Percentiles rank a stretch among this genome's conserved stretches.
Conservation (phyloP, 2,329 filamentous ascomycete species). For the Salinomyces thailandicus region DNA sequence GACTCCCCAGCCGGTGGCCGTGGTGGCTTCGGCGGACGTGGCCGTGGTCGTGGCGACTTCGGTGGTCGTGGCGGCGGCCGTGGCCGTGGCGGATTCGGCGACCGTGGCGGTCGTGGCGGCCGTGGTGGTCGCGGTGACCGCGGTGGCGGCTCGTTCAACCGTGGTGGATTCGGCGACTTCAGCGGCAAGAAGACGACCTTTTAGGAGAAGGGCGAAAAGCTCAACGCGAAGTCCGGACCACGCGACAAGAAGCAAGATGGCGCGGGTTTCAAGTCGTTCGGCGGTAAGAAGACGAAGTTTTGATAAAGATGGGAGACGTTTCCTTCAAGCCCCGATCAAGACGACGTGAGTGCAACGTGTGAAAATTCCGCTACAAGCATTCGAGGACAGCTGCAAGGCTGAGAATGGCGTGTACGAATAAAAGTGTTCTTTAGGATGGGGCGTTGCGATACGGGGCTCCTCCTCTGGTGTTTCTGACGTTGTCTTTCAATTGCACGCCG, state of each 20-base stretch:
- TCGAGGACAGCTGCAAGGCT: neutral
- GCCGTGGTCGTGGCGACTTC: slow-evolving; percentile 36
- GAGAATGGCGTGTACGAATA: neutral
- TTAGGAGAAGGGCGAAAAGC: neutral
- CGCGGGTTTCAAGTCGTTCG: neutral
- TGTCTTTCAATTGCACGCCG: too few species aligned
- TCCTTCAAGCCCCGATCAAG: too few species aligned
- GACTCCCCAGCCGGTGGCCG: slow-evolving; percentile 31
- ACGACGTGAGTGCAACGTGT: neutral
- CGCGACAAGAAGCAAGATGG: neutral
- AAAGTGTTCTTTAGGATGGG: slow-evolving; percentile 2
- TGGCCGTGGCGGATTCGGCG: slow-evolving; percentile 33
- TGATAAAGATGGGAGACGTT: neutral
- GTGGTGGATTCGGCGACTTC: slow-evolving; percentile 54
- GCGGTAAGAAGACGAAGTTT: slow-evolving; percentile 6
- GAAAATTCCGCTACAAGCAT: too few species aligned
- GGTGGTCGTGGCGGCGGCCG: slow-evolving; percentile 32
- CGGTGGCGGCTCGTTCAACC: slow-evolving; percentile 42
- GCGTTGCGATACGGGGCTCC: too few species aligned
- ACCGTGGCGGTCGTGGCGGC: slow-evolving; percentile 40
- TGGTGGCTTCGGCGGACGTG: slow-evolving; percentile 31
- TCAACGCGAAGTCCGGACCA: neutral
- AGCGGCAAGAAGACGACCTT: slow-evolving; percentile 39
- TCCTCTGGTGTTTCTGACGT: too few species aligned
- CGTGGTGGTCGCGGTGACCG: slow-evolving; percentile 42